phyloP scores from a whole-genome alignment of 1,284 basidiomycete species.

The Mycena citricolor region DNA sequence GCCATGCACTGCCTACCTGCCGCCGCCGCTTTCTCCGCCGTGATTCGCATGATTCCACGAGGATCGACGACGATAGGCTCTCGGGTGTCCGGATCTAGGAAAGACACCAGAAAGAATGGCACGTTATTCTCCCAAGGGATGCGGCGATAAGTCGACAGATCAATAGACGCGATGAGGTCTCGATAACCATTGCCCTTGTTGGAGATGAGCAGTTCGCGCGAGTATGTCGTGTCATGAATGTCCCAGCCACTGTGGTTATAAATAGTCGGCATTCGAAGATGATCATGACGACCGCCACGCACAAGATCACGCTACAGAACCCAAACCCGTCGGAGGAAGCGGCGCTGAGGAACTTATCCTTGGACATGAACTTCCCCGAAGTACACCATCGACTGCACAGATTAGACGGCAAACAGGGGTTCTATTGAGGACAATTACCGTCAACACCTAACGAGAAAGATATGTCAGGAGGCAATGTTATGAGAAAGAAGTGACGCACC shows the following conservation, averaged over 20 bases:
- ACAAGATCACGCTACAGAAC: conserved; percentile 92
- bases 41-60: conserved; percentile 72
- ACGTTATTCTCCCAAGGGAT: conserved; percentile 93
- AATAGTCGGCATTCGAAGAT: no score
- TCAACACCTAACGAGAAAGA: conserved; percentile 55
- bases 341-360: conserved; percentile 87
- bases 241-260: conserved; percentile 75
- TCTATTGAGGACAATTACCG: conserved; percentile 40
- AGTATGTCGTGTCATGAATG: conserved; percentile 83
- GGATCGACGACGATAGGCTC: conserved; percentile 82
- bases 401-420: not conserved
- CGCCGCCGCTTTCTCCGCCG: conserved; percentile 49
- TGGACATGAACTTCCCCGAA: conserved; percentile 96
- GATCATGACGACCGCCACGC: conserved; percentile 27
- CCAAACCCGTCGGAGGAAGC: conserved; percentile 85
- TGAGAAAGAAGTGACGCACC: conserved; percentile 50
- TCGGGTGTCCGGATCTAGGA: conserved; percentile 81
- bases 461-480: conserved; percentile 1
- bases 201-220: conserved; percentile 84
- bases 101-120: conserved; percentile 91
- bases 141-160: conserved; percentile 81
- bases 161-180: conserved; percentile 83
- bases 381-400: conserved; percentile 80
- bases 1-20: conserved; percentile 66
- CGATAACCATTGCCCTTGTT: conserved; percentile 90